Base-by-base conservation (phyloP, 441 rosid genomes). In the Theobroma grandiflorum region DNA sequence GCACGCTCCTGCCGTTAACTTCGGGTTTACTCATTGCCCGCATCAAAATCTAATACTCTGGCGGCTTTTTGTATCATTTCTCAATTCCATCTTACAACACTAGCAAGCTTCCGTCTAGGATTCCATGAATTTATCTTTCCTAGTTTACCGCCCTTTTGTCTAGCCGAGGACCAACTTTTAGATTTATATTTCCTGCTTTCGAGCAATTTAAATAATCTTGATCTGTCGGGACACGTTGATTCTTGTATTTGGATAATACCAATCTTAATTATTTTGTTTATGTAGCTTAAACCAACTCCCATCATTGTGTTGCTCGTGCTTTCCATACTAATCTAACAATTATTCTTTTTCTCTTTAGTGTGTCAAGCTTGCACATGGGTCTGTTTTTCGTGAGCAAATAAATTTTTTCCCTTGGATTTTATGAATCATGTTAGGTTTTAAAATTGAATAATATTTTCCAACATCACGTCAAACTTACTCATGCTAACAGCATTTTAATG, bases 301-400 rank as follows among this genome's bases (percentile, higher is more conserved):
- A 71, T 71, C 58, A 49, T 49, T 31, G 74, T 71, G 12, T 31
- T 49, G 42, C 57, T 47, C 72, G 52, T 20, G 33, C 10, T 42
- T 26, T 42, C 4, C 35, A 22, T 10, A 43, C 33, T 20, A 43
- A 68, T 43, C 53, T 68, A 20, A 68, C 72, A 43, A 20, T 10
- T n/a, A 43, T 10, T 20, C 0, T 66, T 22, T 47, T 42, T 16
- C 45, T 38, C 45, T 33, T 71, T 18, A 7, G 40, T 20, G 33
- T 43, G 72, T 68, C 74, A 71, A 49, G 42, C 59, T 50, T 49
- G 59, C 42, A 31, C 74, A 31, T 49, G 43, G 43, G 47, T 37
- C 35, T 67, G 72, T 18, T 50, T 71, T 16, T 31, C 40, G 42
- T 70, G 5, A 49, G 14, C 22, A 15, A 49, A 70, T 45, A 31